Conservation (phyloP, 2,329 filamentous ascomycete species). For the Ilyonectria destructans region DNA sequence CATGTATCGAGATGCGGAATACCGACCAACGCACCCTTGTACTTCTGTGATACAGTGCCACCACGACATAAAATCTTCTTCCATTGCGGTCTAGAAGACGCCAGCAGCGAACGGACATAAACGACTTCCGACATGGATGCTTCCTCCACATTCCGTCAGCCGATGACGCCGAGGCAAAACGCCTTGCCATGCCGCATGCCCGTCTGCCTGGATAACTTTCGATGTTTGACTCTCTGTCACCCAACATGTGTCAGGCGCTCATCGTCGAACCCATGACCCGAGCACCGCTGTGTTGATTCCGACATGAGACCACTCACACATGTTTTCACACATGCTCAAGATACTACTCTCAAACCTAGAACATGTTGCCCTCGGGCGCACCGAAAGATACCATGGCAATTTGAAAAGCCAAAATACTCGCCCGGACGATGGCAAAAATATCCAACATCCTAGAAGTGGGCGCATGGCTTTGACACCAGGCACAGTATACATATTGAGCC, state of each 20-base stretch:
- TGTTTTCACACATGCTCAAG: slow-evolving; percentile 1
- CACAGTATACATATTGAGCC: slow-evolving; percentile 19
- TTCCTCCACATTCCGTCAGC: slow-evolving; percentile 14
- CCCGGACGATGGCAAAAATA: not conserved
- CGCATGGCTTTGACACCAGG: slow-evolving; percentile 18
- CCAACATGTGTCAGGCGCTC: slow-evolving; percentile 33
- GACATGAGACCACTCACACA: slow-evolving; percentile 19
- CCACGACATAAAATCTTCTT: not conserved
- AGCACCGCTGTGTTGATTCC: slow-evolving; percentile 8
- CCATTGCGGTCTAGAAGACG: slow-evolving; percentile 10
- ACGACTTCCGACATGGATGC: slow-evolving; percentile 7
- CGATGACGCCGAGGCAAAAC: slow-evolving; percentile 8
- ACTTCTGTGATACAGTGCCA: not conserved
- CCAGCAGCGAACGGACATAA: slow-evolving; percentile 6
- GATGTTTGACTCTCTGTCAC: slow-evolving; percentile 12
- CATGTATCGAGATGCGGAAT: slow-evolving; percentile 31
- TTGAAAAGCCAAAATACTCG: not conserved
- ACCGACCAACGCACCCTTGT: slow-evolving; percentile 22
- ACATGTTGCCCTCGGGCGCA: not conserved
- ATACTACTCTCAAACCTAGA: slow-evolving; percentile 15
- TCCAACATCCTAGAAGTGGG: slow-evolving; percentile 9
- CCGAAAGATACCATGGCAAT: slow-evolving; percentile 1
- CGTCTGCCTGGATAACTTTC: slow-evolving; percentile 20
- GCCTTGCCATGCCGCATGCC: slow-evolving; percentile 12
- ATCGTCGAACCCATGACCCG: slow-evolving; percentile 26